These are phyloP conservation scores for Chlamydomonas asymmetrica DNA, from an alignment of 139 green algal genomes.

Conservation along the genomic window DNA sequence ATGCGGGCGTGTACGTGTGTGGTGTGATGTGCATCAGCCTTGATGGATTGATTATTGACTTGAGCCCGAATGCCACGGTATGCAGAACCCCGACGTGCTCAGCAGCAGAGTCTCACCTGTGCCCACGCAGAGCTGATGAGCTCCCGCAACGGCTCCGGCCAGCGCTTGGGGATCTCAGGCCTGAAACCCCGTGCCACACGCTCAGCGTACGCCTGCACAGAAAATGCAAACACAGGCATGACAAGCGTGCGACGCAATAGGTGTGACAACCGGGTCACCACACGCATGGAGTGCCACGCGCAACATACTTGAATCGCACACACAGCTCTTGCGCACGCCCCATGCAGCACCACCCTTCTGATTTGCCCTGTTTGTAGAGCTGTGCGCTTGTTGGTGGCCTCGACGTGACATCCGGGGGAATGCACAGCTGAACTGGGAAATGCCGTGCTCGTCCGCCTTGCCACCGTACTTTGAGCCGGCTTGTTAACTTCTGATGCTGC, in stretches of 20 bases:
- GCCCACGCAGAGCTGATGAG: constrained; percentile 53
- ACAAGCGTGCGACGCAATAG: no score
- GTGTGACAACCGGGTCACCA: no score
- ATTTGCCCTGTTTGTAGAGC: no score
- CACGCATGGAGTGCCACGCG: no score
- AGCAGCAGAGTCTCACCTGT: constrained; percentile 20
- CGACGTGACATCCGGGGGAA: no score
- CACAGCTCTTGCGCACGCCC: no score
- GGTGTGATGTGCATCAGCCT: constrained; percentile 1
- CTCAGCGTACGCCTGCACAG: constrained; percentile 50
- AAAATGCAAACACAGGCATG: no score
- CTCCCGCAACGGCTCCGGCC: constrained; percentile 38
- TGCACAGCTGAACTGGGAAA: not conserved
- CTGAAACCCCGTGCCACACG: constrained; percentile 50
- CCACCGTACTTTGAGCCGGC: no score
- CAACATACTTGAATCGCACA: no score
- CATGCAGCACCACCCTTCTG: no score
- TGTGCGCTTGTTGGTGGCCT: no score
- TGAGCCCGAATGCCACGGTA: not conserved
- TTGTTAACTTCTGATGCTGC: no score
- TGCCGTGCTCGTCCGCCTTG: not conserved
- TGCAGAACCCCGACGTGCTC: not conserved
- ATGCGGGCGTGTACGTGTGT: not conserved
- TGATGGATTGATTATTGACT: not conserved
- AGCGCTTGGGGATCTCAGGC: constrained; percentile 40